These are phyloP conservation scores for Lithohypha guttulata DNA, from an alignment of 2,329 filamentous ascomycete genomes.

Conservation along the genomic window DNA sequence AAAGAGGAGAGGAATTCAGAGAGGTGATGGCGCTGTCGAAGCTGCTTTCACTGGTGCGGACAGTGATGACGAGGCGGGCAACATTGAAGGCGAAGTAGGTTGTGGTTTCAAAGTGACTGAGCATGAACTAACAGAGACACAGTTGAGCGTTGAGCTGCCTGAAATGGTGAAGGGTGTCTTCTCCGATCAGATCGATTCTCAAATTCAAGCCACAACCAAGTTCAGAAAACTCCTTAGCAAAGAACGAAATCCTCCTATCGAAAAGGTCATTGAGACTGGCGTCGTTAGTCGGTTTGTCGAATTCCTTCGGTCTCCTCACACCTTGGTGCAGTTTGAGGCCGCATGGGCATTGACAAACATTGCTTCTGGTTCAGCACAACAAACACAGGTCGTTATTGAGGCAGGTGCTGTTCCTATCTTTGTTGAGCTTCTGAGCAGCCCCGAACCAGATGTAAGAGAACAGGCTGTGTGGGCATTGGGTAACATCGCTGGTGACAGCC, in stretches of 20 bases:
- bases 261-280: slow-evolving; percentile 98
- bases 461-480: slow-evolving; percentile 97
- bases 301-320: slow-evolving; percentile 95
- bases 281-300: slow-evolving; percentile 96
- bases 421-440: slow-evolving; percentile 87
- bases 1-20: slow-evolving; percentile 89
- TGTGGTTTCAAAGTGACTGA: not conserved
- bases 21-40: slow-evolving; percentile 49
- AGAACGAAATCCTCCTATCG: slow-evolving; percentile 97
- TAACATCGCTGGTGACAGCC: slow-evolving; percentile 98
- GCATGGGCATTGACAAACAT: slow-evolving; percentile 99
- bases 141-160: slow-evolving; percentile 96
- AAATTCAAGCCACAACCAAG: slow-evolving; percentile 95
- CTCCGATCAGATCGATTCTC: slow-evolving; percentile 94
- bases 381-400: slow-evolving; percentile 98
- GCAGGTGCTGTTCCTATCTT: slow-evolving; percentile 97
- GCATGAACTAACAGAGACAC: slow-evolving; percentile 14
- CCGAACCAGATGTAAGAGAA: slow-evolving; percentile 93
- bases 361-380: slow-evolving; percentile 88
- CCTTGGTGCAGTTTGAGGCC: slow-evolving; percentile 95
- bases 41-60: slow-evolving; percentile 72
- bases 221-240: slow-evolving; percentile 97
- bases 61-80: slow-evolving; percentile 86
- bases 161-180: slow-evolving; percentile 98
- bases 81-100: slow-evolving; percentile 91